Conservation (phyloP, 1,139 yeast genomes). For the Suhomyces kunorum region DNA sequence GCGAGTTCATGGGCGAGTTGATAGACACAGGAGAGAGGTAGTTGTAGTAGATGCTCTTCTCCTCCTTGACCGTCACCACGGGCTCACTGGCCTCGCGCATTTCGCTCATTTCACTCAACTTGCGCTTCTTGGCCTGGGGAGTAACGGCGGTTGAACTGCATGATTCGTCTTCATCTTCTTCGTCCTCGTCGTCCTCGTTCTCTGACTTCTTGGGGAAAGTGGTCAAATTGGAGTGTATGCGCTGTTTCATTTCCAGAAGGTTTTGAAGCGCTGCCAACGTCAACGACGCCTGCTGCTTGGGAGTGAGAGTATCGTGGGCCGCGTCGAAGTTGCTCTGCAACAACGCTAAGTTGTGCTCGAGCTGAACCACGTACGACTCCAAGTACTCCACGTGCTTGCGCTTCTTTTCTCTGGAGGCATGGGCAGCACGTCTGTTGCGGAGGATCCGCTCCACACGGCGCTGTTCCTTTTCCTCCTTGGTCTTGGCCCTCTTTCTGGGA, state of each 20-base stretch:
- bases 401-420: slow-evolving; percentile 95
- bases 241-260: slow-evolving; percentile 34
- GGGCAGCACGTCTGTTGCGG: slow-evolving; percentile 96
- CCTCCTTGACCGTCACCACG: slow-evolving; percentile 14
- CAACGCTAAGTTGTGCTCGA: slow-evolving; percentile 42
- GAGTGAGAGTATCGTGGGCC: slow-evolving; percentile 17
- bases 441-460: slow-evolving; percentile 89
- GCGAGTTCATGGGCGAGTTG: slow-evolving; percentile 44
- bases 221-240: slow-evolving; percentile 35
- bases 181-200: slow-evolving; percentile 20
- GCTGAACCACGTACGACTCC: slow-evolving; percentile 60
- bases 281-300: slow-evolving; percentile 18
- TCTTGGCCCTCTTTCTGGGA: slow-evolving; percentile 94
- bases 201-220: slow-evolving; percentile 16
- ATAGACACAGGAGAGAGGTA: slow-evolving; percentile 50
- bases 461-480: slow-evolving; percentile 96
- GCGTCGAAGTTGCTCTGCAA: slow-evolving; percentile 28
- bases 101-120: slow-evolving; percentile 7
- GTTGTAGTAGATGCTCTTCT: slow-evolving; percentile 28
- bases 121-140: slow-evolving; percentile 11
- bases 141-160: slow-evolving; percentile 8
- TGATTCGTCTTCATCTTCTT: slow-evolving; percentile 17
- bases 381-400: slow-evolving; percentile 86
- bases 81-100: no score
- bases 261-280: slow-evolving; percentile 25